Base-by-base conservation (phyloP, 2,329 filamentous ascomycete genomes). In the Diplodia intermedia region DNA sequence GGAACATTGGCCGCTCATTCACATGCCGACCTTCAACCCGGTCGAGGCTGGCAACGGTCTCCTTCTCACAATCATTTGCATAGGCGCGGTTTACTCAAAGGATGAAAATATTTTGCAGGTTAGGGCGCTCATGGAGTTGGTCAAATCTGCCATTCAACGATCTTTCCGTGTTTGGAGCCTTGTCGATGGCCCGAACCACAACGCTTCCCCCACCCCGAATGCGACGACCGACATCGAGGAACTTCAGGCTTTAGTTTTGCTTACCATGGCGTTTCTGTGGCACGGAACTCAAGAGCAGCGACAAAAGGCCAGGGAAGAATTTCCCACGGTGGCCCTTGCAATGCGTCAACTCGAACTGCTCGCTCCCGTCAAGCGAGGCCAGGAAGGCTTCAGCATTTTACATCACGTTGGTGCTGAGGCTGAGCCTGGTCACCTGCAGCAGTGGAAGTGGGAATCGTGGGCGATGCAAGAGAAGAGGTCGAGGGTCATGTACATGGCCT, bases 81-180 rank as follows among this genome's bases (percentile, higher is more conserved):
- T 91, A 72, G 91, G 91, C 47, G 90, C 90, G 50, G 90, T 91
- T 68, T 93, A 93, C 78, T 91, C 90, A 63, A 85, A 90, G 66
- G 84, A 84, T 69, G 80, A 91, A 70, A 81, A 83, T 33, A 79
- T 88, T 54, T 80, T 83, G 69, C 84, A 90, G 71, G 88, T 90
- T 71, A 88, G 90, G 70, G 86, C 88, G 75, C 83, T 92, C 78
- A 91, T 90, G 84, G 86, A 90, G 69, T 83, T 87, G 63, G 82
- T 89, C 40, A 86, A 86, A 71, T 75, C 82, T 26, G 86, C 86
- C 11, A 82, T 91, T 52, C 82, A 89, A 72, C 83, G 84, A 57
- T 86, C 88, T 61, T 85, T 83, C 31, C 79, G 77, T 52, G 75
- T 86, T 76, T 87, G 82, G 77, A 81, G 77, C 68, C 83, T 79